Evolutionary conservation across 345 rosid genomes (phyloP).

Genomic region (Bruguiera gymnorhiza): DNA sequence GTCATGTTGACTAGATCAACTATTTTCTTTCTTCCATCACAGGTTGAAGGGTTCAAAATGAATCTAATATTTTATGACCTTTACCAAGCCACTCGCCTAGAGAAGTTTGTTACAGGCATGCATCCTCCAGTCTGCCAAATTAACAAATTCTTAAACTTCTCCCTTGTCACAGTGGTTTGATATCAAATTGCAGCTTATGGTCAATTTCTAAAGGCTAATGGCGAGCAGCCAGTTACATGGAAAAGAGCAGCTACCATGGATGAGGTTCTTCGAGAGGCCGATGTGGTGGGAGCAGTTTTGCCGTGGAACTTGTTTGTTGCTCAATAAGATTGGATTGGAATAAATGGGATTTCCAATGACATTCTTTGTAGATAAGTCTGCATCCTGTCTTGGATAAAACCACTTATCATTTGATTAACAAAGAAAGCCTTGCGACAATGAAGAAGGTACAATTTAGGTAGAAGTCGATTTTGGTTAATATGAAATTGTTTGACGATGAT

Average conservation of each 20-base stretch:
- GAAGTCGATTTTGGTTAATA: background rate
- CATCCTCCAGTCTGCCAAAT: background rate
- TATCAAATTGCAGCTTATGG: conserved; percentile 58
- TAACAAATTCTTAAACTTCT: background rate
- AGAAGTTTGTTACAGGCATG: conserved; percentile 84
- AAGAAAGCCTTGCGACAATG: conserved; percentile 85
- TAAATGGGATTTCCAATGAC: conserved; percentile 11
- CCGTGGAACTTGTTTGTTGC: background rate
- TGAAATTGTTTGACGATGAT: background rate
- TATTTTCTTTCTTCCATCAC: conserved; percentile 10
- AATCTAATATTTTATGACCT: conserved; percentile 88
- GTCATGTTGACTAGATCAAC: no score
- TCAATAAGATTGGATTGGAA: background rate
- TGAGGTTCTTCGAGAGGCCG: conserved; percentile 85
- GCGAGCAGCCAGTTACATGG: conserved; percentile 86
- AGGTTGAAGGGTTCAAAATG: conserved; percentile 98
- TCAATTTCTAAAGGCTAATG: conserved; percentile 73
- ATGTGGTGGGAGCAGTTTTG: conserved; percentile 48
- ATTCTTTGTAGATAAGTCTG: conserved; percentile 75
- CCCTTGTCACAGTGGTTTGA: conserved; percentile 8
- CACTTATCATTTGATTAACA: conserved; percentile 90
- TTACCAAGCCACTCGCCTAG: conserved; percentile 88
- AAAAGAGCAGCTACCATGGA: conserved; percentile 85
- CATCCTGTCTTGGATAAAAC: conserved; percentile 93
- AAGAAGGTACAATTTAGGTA: conserved; percentile 57